These are phyloP conservation scores for Escallonia herrerae DNA, from an alignment of 129 eudicot genomes.

Conservation along the genomic window DNA sequence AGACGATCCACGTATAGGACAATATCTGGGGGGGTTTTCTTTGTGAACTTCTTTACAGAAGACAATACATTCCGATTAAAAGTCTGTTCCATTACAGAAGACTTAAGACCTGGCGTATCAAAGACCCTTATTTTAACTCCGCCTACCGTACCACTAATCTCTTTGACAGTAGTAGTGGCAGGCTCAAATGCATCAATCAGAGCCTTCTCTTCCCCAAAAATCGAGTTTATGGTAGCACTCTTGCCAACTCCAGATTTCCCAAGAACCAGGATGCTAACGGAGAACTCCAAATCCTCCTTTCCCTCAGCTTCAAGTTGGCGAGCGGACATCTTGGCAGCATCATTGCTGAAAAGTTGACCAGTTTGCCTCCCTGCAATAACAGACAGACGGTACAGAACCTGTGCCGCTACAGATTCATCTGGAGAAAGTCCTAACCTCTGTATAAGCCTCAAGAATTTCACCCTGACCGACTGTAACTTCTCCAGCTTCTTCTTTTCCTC, in stretches of 20 bases:
- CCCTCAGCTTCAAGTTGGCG: constrained; percentile 64
- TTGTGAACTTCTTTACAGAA: constrained; percentile 60
- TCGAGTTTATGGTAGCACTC: constrained; percentile 90
- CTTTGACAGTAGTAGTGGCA: constrained; percentile 54
- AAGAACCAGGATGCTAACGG: constrained; percentile 63
- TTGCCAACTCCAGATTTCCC: constrained; percentile 98
- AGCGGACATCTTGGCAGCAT: constrained; percentile 67
- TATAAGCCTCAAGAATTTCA: constrained; percentile 77
- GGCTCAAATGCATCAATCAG: constrained; percentile 65
- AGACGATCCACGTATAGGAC: constrained; percentile 86
- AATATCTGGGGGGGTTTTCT: constrained; percentile 68
- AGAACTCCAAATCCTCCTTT: constrained; percentile 54
- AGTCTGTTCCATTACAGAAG: constrained; percentile 69
- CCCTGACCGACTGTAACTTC: constrained; percentile 66
- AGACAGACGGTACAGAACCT: constrained; percentile 76
- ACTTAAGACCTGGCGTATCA: constrained; percentile 86
- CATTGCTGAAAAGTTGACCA: constrained; percentile 52
- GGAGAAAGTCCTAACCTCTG: constrained; percentile 72
- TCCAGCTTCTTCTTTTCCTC: constrained; percentile 87
- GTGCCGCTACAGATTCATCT: constrained; percentile 75
- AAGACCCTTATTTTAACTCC: constrained; percentile 72
- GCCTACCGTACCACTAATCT: constrained; percentile 54
- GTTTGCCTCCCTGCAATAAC: constrained; percentile 77
- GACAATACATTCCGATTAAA: constrained; percentile 65
- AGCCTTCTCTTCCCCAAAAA: constrained; percentile 82